Evolutionary conservation across 148 eudicot species (phyloP).

Genomic region (Vaccinium darrowii): DNA sequence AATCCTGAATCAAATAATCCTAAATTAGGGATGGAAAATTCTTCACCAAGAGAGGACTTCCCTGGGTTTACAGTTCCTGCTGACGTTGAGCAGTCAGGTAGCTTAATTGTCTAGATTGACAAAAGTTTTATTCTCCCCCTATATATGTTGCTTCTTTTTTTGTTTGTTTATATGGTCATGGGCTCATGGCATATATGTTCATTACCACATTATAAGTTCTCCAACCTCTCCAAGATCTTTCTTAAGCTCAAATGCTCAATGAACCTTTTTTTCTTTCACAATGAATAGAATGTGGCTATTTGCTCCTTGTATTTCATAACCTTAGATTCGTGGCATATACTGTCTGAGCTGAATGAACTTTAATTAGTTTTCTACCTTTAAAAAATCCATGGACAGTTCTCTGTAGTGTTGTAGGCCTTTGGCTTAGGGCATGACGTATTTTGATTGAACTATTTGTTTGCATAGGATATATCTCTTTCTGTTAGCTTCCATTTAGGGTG

Average conservation of each 20-base stretch:
- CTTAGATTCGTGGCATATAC: neutral
- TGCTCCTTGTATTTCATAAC: neutral
- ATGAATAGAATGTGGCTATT: neutral
- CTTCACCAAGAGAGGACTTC: conserved; percentile 50
- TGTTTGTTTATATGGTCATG: neutral
- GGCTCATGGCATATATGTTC: neutral
- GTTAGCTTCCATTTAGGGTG: neutral
- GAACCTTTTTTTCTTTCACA: neutral
- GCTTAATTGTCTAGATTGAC: conserved; percentile 8
- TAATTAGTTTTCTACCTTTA: neutral
- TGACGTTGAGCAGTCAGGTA: conserved; percentile 45
- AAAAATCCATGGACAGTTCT: neutral
- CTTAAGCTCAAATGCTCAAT: neutral
- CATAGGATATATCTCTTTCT: neutral
- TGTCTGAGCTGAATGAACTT: neutral
- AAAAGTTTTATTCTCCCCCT: neutral
- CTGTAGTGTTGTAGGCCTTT: neutral
- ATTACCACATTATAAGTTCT: neutral
- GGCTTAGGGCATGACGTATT: neutral
- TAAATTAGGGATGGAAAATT: conserved; percentile 21
- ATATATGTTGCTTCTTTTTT: neutral
- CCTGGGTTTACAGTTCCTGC: conserved; percentile 55
- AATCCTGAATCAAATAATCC: conserved; percentile 35
- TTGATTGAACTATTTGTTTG: neutral
- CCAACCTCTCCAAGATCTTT: neutral